Evolutionary conservation across 2,329 filamentous ascomycete genomes (phyloP).

Genomic region (Septoria petroselini): DNA sequence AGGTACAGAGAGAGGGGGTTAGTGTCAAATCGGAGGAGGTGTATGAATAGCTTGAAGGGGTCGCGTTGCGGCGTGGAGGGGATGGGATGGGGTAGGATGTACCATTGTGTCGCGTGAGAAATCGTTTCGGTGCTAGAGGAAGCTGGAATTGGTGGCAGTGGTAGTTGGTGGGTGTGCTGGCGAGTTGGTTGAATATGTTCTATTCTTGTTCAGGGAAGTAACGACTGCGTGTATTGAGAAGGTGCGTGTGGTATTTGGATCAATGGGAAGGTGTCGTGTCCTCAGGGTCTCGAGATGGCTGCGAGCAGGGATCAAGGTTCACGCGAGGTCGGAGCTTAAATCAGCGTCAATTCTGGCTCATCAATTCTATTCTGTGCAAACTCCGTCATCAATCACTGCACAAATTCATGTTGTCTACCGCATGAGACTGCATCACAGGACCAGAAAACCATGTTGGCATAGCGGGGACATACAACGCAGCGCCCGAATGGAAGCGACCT

Average conservation of each 20-base stretch:
- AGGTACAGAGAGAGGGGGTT: no score
- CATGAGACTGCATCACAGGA: neutral
- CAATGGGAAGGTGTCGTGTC: slow-evolving; percentile 13
- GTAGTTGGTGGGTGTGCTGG: neutral
- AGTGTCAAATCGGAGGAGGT: no score
- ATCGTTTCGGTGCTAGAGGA: neutral
- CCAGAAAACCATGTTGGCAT: neutral
- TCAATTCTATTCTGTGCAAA: neutral
- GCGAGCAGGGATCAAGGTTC: slow-evolving; percentile 7
- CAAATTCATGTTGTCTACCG: neutral
- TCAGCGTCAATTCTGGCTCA: neutral
- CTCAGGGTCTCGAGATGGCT: slow-evolving; percentile 5
- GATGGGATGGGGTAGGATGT: neutral
- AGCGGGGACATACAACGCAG: no score
- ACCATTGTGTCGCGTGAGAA: slow-evolving; percentile 12
- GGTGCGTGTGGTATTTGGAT: no score
- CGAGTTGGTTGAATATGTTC: neutral
- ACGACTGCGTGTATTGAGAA: no score
- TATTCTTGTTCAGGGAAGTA: no score
- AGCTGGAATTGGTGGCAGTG: neutral
- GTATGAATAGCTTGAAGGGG: neutral
- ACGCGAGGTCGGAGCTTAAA: slow-evolving; percentile 2
- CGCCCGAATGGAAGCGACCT: neutral
- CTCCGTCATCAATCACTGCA: slow-evolving; percentile 2
- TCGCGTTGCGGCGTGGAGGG: no score